Conservation (phyloP, 179 eudicot genomes). For the Silene vulgaris region DNA sequence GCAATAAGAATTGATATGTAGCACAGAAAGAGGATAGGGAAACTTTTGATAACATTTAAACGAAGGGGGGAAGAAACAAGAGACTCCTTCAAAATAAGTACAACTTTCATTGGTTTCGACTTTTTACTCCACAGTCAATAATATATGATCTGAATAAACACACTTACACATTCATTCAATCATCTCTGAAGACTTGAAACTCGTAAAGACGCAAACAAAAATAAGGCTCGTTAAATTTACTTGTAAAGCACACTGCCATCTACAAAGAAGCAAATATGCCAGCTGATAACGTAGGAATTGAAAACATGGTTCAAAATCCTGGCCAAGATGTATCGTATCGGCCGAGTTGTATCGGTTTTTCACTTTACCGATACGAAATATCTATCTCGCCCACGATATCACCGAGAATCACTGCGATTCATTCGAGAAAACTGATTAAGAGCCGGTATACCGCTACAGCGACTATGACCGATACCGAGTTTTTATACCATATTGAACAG, state of each 20-base stretch:
- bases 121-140: background rate
- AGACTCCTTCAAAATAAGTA: background rate
- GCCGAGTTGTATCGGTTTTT: too few species aligned
- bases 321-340: too few species aligned
- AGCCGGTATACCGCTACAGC: too few species aligned
- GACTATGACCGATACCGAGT: too few species aligned
- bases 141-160: background rate
- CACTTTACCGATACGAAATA: too few species aligned
- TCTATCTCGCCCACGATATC: too few species aligned
- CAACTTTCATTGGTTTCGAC: background rate
- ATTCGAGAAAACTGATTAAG: too few species aligned
- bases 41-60: background rate
- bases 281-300: background rate
- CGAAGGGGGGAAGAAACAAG: background rate
- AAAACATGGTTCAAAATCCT: too few species aligned
- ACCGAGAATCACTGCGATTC: too few species aligned
- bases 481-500: background rate
- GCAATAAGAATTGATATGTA: background rate
- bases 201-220: background rate
- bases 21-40: background rate
- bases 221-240: background rate
- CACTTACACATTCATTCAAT: background rate
- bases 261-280: background rate
- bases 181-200: background rate
- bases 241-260: background rate